These are phyloP conservation scores for Cotoneaster glaucophyllus DNA, from an alignment of 306 rosid genomes.

Conservation along the genomic window DNA sequence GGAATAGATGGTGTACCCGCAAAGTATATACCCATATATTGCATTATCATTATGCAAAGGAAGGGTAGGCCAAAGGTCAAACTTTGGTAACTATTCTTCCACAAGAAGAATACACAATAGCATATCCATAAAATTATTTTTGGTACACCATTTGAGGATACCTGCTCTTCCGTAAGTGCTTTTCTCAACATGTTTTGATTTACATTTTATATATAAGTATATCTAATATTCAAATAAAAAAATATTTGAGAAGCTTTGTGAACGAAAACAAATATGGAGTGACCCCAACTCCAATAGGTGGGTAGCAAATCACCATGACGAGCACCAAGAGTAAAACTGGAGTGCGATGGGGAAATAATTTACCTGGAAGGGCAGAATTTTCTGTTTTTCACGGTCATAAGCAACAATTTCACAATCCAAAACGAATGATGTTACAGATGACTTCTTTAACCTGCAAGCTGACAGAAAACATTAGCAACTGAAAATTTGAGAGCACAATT, in stretches of 20 bases:
- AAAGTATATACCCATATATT: background rate
- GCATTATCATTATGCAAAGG: background rate
- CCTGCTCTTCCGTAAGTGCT: background rate
- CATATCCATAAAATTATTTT: background rate
- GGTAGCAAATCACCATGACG: background rate
- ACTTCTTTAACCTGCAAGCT: slow-evolving; percentile 69
- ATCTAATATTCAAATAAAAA: background rate
- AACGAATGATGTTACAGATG: slow-evolving; percentile 69
- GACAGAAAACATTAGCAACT: slow-evolving; percentile 28
- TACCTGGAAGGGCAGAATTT: slow-evolving; percentile 89
- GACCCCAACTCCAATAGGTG: background rate
- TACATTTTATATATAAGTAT: background rate
- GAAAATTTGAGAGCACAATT: background rate
- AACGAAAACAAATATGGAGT: background rate
- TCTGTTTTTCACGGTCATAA: slow-evolving; percentile 55
- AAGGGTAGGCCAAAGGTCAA: background rate
- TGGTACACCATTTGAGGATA: background rate
- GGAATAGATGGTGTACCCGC: background rate
- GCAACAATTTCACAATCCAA: slow-evolving; percentile 95
- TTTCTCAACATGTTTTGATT: background rate
- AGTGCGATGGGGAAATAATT: background rate
- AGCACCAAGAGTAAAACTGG: background rate
- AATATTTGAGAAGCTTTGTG: background rate
- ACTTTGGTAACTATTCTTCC: background rate
- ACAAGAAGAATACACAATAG: background rate